These are phyloP conservation scores for Tolypocladium guangdongense DNA, from an alignment of 2,329 filamentous ascomycete species.

Conservation along the genomic window DNA sequence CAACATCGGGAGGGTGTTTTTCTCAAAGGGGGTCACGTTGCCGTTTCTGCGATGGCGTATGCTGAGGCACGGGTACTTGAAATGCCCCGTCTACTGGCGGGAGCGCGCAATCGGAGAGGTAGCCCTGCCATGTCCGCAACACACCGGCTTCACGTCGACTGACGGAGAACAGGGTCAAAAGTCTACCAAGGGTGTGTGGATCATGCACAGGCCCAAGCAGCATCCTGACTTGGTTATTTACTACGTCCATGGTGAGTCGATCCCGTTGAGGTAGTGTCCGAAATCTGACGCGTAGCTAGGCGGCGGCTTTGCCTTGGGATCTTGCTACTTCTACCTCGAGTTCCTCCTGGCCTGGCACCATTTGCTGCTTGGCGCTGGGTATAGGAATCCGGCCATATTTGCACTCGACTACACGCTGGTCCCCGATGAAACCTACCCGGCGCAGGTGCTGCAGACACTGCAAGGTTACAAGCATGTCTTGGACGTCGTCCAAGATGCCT, in stretches of 20 bases:
- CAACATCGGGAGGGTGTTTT: constrained; percentile 62
- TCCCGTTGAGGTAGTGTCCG: neutral
- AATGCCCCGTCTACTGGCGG: constrained; percentile 52
- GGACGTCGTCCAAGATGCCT: constrained; percentile 43
- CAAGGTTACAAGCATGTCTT: constrained; percentile 63
- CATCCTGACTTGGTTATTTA: constrained; percentile 70
- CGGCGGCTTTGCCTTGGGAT: constrained; percentile 77
- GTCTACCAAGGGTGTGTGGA: constrained; percentile 56
- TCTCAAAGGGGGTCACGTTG: constrained; percentile 60
- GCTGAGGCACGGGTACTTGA: constrained; percentile 57
- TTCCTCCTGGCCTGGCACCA: constrained; percentile 65
- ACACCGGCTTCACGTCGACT: neutral
- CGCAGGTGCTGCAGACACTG: constrained; percentile 59
- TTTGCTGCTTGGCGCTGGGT: constrained; percentile 53
- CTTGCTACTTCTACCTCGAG: constrained; percentile 73
- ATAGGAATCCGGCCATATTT: constrained; percentile 67
- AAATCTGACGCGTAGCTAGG: constrained; percentile 28
- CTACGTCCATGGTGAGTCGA: constrained; percentile 61
- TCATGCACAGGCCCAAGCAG: constrained; percentile 46
- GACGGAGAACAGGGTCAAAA: constrained; percentile 21
- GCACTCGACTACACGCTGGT: constrained; percentile 73
- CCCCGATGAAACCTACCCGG: constrained; percentile 62
- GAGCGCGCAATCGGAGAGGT: constrained; percentile 29
- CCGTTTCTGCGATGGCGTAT: constrained; percentile 69
- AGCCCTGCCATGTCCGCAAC: neutral